Evolutionary conservation across 164 flowering plant species (phyloP), one percentile per base, ranked within the genome.

Genomic region (Houttuynia cordata): DNA sequence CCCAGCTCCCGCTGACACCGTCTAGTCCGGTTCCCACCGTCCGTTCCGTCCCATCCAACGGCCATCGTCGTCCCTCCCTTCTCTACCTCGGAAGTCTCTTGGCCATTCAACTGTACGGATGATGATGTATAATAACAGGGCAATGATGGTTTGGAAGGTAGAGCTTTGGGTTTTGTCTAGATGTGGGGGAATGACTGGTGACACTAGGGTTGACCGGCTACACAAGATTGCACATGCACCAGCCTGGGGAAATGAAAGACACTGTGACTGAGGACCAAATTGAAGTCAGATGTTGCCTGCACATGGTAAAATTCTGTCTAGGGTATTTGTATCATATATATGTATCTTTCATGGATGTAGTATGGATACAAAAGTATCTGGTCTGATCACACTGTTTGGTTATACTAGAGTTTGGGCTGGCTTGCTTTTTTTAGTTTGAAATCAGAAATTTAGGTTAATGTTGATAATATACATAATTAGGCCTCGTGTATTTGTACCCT

Each of bases 1-100:
- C 72, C 37, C n/a, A n/a, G 75, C 70, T 68, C 65, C 64, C 80
- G 82, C 82, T 72, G 79, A 79, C 82, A 74, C 73, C 65, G 70
- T 67, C 74, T 70, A 52, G 50, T 45, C 53, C 64, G 54, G 62
- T 41, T 49, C 67, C n/a, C 12, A 39, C 70, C 78, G 71, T 76
- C 30, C 21, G 34, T 57, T 65, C 2, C 2, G 0, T 0, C 1
- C 18, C 1, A 1, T 57, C 58, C 51, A 53, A 76, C 74, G 79
- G 73, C 23, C 42, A 1, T 0, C 73, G 74, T 76, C 34, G 14
- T 0, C 21, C 22, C 23, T 2, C 37, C 37, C 37, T 30, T 6
- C 37, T 6, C 4, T 6, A 30, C 37, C 64, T 23, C 74, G 77
- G 81, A 73, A 61, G 77, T 40, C 62, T 54, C 65, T 39, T 24